These are phyloP conservation scores for Cadophora sp. DNA, from an alignment of 2,329 filamentous ascomycete species.

Conservation along the genomic window DNA sequence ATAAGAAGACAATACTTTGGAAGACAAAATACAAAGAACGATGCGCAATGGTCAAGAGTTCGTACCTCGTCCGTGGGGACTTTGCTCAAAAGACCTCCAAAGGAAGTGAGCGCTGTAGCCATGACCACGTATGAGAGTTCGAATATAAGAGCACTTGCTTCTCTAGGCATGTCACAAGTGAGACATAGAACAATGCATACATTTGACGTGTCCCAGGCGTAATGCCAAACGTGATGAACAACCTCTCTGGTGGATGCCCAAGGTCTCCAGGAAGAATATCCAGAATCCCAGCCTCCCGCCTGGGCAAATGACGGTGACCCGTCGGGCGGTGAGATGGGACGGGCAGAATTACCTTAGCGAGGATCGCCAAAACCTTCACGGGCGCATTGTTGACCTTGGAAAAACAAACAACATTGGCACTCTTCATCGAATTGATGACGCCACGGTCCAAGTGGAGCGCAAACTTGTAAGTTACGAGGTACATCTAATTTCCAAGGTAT, in stretches of 20 bases:
- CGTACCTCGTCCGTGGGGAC: neutral
- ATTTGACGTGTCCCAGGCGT: neutral
- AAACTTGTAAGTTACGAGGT: neutral
- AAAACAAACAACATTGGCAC: conserved; percentile 1
- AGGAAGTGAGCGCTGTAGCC: neutral
- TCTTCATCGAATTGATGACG: neutral
- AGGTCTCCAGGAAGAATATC: neutral
- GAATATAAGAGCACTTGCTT: neutral
- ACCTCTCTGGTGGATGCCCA: neutral
- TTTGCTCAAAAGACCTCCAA: neutral
- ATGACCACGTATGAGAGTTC: neutral
- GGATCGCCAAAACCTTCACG: conserved; percentile 6
- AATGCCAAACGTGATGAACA: neutral
- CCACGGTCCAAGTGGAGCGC: conserved; percentile 3
- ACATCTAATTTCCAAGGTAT: conserved; percentile 9
- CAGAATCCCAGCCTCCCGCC: neutral
- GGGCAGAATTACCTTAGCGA: neutral
- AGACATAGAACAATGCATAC: neutral
- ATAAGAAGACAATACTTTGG: neutral
- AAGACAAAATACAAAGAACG: neutral
- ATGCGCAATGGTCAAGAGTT: neutral
- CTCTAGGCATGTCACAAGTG: neutral
- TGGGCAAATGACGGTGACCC: neutral
- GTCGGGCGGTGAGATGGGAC: neutral
- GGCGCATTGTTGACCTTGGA: conserved; percentile 9